Evolutionary conservation across 345 rosid species (phyloP).

Genomic region (Raphanus raphanistrum): DNA sequence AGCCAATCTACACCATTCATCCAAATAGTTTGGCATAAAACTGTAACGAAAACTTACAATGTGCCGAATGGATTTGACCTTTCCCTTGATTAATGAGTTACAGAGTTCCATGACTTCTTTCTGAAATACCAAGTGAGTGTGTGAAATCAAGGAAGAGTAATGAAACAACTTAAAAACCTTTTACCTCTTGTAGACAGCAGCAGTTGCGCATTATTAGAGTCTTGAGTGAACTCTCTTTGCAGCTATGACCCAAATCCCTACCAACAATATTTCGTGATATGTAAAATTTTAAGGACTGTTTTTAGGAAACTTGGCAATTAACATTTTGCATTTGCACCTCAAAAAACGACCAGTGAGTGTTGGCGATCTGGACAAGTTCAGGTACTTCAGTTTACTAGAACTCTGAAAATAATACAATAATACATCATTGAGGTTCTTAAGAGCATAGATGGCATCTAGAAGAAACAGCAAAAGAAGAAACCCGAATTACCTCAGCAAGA

Average conservation of each 20-base stretch:
- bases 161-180: constrained; percentile 4
- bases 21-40: no score
- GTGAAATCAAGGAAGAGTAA: background rate
- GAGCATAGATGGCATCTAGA: background rate
- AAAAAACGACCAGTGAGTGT: constrained; percentile 74
- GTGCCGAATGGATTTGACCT: constrained; percentile 62
- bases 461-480: background rate
- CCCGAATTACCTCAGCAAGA: constrained; percentile 57
- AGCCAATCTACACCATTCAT: background rate
- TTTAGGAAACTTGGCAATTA: background rate
- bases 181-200: constrained; percentile 74
- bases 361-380: constrained; percentile 75
- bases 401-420: constrained; percentile 63
- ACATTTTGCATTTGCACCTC: constrained; percentile 41
- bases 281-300: background rate
- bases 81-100: constrained; percentile 60
- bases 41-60: constrained; percentile 50
- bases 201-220: constrained; percentile 76
- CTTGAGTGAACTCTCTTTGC: constrained; percentile 60
- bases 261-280: background rate
- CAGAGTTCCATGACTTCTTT: constrained; percentile 67
- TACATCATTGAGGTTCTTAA: background rate
- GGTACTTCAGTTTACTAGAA: constrained; percentile 59
- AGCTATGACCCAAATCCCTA: constrained; percentile 62
- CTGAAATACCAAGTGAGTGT: constrained; percentile 43